A percentile compares a stretch with the other conserved stretches of the same genome.
These are phyloP conservation scores for Dothidotthia symphoricarpi DNA, from an alignment of 2,329 filamentous ascomycete species.

Conservation along the genomic window DNA sequence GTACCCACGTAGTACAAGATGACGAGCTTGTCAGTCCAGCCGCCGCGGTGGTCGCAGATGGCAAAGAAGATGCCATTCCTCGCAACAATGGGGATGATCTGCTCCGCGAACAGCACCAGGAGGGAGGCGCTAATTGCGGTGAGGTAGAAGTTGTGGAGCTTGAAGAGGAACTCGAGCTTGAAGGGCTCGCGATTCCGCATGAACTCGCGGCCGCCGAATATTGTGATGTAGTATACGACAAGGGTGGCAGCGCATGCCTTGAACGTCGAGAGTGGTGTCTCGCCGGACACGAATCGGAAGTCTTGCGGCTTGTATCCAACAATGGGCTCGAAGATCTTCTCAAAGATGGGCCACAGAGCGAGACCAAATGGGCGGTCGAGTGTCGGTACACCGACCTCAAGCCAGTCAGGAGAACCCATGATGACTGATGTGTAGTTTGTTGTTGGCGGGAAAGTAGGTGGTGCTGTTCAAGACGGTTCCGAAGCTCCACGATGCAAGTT, in stretches of 20 bases:
- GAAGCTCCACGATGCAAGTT: not conserved
- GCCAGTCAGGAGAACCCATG: constrained; percentile 56
- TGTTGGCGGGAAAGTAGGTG: constrained; percentile 1
- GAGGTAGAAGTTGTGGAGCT: constrained; percentile 94
- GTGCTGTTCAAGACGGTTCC: constrained; percentile 1
- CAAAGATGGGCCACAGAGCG: constrained; percentile 91
- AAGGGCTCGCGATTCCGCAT: constrained; percentile 86
- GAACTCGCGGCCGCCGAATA: constrained; percentile 86
- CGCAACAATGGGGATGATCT: constrained; percentile 79
- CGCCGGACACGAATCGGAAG: constrained; percentile 77
- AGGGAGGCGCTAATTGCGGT: constrained; percentile 80
- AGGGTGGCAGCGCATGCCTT: constrained; percentile 78
- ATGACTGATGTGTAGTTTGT: constrained; percentile 17
- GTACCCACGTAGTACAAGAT: constrained; percentile 90
- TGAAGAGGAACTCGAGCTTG: constrained; percentile 85
- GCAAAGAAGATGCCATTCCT: constrained; percentile 82
- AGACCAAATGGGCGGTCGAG: constrained; percentile 91
- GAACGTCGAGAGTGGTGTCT: constrained; percentile 87
- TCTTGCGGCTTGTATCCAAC: constrained; percentile 81
- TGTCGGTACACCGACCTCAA: constrained; percentile 62
- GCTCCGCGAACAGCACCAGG: constrained; percentile 83
- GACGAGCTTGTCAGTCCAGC: constrained; percentile 91
- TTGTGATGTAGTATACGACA: constrained; percentile 84
- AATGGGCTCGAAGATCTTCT: constrained; percentile 73
- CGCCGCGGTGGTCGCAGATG: constrained; percentile 78